Conservation (phyloP, 805 yeast species). For the Diddensiella santjacobensis region DNA sequence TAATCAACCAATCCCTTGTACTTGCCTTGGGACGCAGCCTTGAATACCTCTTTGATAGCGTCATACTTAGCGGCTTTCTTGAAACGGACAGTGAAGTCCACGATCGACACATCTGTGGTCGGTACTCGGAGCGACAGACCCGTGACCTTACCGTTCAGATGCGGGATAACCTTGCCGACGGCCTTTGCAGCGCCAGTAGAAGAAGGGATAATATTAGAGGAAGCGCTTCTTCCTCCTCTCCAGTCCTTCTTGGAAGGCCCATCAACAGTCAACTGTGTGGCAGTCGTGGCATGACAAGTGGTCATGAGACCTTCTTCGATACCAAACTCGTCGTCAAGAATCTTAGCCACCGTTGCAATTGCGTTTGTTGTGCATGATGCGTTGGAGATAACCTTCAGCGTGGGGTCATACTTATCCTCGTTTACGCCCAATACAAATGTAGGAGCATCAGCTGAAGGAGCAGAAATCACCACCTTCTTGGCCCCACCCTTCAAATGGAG, state of each 20-base stretch:
- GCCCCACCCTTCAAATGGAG: conserved; percentile 89
- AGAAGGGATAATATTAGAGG: conserved; percentile 92
- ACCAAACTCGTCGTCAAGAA: conserved; percentile 78
- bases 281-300: conserved; percentile 93
- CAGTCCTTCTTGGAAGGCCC: conserved; percentile 97
- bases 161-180: conserved; percentile 92
- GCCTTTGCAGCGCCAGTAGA: conserved; percentile 98
- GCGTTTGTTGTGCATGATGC: conserved; percentile 97
- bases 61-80: conserved; percentile 74
- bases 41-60: conserved; percentile 71
- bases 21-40: conserved; percentile 71
- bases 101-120: conserved; percentile 89
- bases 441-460: conserved; percentile 92
- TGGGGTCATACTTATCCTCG: conserved; percentile 70
- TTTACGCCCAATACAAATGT: conserved; percentile 94
- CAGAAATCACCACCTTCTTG: conserved; percentile 90
- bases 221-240: conserved; percentile 98
- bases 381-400: conserved; percentile 74
- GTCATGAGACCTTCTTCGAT: conserved; percentile 92
- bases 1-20: conserved; percentile 81
- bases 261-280: conserved; percentile 93
- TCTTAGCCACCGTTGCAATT: conserved; percentile 91
- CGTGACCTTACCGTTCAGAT: conserved; percentile 85
- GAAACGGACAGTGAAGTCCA: conserved; percentile 83
- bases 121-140: conserved; percentile 95